phyloP scores from a whole-genome alignment of 306 rosid genomes.

The Dalbergia oliveri region DNA sequence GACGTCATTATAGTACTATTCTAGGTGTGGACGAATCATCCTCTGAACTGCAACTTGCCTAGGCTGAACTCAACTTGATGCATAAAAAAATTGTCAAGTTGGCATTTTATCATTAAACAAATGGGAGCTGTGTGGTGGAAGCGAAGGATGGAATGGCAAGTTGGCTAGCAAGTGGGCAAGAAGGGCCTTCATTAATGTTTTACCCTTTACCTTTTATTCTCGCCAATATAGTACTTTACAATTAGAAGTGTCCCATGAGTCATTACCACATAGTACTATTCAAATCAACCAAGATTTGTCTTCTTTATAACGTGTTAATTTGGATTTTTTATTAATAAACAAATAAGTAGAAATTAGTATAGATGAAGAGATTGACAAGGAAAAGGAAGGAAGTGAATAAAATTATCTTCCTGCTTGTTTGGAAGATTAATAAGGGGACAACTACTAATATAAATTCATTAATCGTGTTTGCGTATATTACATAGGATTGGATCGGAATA shows the following conservation, averaged over 20 bases:
- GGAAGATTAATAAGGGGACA: no score
- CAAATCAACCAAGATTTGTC: slow-evolving; percentile 15
- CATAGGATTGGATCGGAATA: no score
- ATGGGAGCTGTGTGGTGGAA: slow-evolving; percentile 28
- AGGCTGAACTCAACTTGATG: slow-evolving; percentile 51
- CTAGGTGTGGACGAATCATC: slow-evolving; percentile 51
- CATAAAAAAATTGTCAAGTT: slow-evolving; percentile 57
- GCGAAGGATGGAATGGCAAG: slow-evolving; percentile 47
- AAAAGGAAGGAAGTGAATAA: no score
- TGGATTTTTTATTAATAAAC: no score
- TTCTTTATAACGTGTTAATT: no score
- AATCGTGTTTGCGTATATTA: no score
- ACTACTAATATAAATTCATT: no score
- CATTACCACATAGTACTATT: neutral
- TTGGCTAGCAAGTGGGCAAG: slow-evolving; percentile 71
- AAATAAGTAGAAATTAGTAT: no score
- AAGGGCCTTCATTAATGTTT: slow-evolving; percentile 43
- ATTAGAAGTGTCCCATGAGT: slow-evolving; percentile 23
- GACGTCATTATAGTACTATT: slow-evolving; percentile 33
- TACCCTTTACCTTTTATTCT: slow-evolving; percentile 13
- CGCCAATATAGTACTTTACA: neutral
- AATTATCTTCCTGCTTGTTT: no score
- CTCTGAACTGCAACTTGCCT: slow-evolving; percentile 54
- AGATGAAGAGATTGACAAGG: no score
- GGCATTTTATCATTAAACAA: slow-evolving; percentile 24